These are phyloP conservation scores for Lithocarpus polystachyus DNA, from an alignment of 306 rosid species.

Conservation along the genomic window DNA sequence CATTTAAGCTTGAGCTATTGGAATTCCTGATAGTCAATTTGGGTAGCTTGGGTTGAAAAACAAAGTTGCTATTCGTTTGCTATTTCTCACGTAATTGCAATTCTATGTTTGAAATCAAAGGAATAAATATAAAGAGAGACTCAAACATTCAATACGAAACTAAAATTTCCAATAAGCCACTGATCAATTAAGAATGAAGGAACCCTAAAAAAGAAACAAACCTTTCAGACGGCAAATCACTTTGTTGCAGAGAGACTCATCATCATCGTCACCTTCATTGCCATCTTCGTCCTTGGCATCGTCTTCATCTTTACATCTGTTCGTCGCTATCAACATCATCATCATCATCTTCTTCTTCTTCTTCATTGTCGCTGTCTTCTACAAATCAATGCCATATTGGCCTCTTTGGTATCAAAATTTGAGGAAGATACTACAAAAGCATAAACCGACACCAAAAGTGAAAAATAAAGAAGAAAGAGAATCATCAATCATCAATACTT, in stretches of 20 bases:
- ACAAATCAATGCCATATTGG: too few species aligned
- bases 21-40: too few species aligned
- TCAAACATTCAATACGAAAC: neutral
- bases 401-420: too few species aligned
- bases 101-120: neutral
- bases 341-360: neutral
- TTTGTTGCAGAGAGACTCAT: slow-evolving; percentile 43
- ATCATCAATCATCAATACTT: too few species aligned
- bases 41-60: too few species aligned
- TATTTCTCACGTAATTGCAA: neutral
- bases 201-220: slow-evolving; percentile 18
- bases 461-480: too few species aligned
- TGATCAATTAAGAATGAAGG: neutral
- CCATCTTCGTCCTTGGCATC: slow-evolving; percentile 2
- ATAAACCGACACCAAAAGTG: too few species aligned
- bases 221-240: slow-evolving; percentile 49
- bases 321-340: neutral
- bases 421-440: too few species aligned
- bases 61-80: neutral
- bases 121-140: neutral
- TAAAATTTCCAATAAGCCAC: neutral
- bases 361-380: neutral
- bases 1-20: too few species aligned
- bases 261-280: slow-evolving; percentile 22
- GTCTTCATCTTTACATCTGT: neutral